A percentile compares a stretch with the other conserved stretches of the same genome.
phyloP scores from a whole-genome alignment of 768 basidiomycete species.

The Thelephora ganbajun region DNA sequence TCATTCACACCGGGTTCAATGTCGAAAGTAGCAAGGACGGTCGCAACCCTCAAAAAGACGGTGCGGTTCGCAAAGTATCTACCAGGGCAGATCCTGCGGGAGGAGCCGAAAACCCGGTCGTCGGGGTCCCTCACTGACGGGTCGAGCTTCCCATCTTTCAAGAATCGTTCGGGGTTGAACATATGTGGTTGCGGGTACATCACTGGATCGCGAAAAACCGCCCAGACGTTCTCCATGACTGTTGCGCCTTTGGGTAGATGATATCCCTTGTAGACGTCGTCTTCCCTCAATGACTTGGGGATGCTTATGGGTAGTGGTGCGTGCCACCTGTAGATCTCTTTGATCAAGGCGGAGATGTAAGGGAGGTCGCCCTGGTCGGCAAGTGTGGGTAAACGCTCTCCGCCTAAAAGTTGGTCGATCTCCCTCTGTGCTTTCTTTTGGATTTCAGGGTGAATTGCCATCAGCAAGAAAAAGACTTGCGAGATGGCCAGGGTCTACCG shows the following conservation, averaged over 20 bases:
- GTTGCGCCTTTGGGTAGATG: constrained; percentile 14
- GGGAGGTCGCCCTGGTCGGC: constrained; percentile 13
- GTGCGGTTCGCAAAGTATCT: constrained; percentile 8
- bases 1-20: constrained; percentile 7
- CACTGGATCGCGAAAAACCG: constrained; percentile 12
- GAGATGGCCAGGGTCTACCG: too few relatives aligned
- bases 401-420: not conserved
- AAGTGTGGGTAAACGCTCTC: constrained; percentile 12
- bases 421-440: not conserved
- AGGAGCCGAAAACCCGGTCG: not conserved
- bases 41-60: constrained; percentile 8
- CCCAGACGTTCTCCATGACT: constrained; percentile 16
- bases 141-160: constrained; percentile 5
- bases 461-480: not conserved
- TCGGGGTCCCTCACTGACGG: not conserved
- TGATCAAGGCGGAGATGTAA: constrained; percentile 12
- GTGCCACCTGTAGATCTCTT: constrained; percentile 14
- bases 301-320: constrained; percentile 11
- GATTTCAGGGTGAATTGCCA: not conserved
- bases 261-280: constrained; percentile 15
- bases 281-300: constrained; percentile 10
- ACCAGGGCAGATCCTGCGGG: constrained; percentile 11
- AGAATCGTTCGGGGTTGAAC: constrained; percentile 15
- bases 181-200: constrained; percentile 13
- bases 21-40: constrained; percentile 8